A percentile compares a stretch with the other conserved stretches of the same genome.
Evolutionary conservation across 805 yeast genomes (phyloP).

Genomic region (Hemisphaericaspora nanyangensis): DNA sequence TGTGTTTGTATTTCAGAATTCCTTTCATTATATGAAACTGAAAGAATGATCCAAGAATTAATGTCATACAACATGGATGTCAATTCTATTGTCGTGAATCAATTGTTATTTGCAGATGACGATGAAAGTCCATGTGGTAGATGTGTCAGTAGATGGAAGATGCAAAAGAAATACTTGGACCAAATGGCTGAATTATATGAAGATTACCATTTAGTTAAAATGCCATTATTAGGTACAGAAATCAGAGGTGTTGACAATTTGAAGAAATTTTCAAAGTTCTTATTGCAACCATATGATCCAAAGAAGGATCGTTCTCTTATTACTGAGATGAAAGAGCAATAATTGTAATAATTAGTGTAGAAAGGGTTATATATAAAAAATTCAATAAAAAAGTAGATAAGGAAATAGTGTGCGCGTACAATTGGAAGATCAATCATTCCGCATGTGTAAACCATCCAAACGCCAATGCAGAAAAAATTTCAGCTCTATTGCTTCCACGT

Average conservation of each 20-base stretch:
- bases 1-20: constrained; percentile 98
- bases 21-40: constrained; percentile 93
- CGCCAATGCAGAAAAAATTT: too few species aligned
- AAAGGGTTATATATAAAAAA: too few species aligned
- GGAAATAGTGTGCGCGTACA: too few species aligned
- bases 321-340: constrained; percentile 52
- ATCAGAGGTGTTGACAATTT: constrained; percentile 89
- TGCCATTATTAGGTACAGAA: constrained; percentile 93
- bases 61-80: constrained; percentile 95
- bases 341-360: too few species aligned
- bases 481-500: too few species aligned
- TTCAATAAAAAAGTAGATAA: too few species aligned
- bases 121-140: constrained; percentile 76
- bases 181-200: constrained; percentile 96
- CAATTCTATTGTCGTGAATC: constrained; percentile 93
- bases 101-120: constrained; percentile 80
- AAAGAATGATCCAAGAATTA: constrained; percentile 94
- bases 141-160: constrained; percentile 88
- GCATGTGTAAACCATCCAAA: too few species aligned
- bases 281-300: constrained; percentile 75
- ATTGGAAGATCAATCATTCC: too few species aligned
- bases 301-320: constrained; percentile 50
- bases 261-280: constrained; percentile 76
- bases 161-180: constrained; percentile 92
- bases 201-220: constrained; percentile 92